Evolutionary conservation across 345 rosid species (phyloP).

Genomic region (Moricandia moricandioides): DNA sequence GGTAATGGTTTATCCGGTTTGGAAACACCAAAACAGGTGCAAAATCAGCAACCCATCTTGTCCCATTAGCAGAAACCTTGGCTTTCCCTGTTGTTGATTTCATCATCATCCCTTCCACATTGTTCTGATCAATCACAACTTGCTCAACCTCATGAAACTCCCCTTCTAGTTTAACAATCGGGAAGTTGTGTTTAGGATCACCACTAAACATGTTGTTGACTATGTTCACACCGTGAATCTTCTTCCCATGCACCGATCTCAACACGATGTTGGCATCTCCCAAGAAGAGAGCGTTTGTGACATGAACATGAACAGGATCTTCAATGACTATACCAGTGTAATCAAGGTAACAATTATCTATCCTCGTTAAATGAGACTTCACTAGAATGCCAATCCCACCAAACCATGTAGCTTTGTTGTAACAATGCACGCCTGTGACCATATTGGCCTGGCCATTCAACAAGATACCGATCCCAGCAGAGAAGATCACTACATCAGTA

Average conservation of each 20-base stretch:
- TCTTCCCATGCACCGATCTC: conserved; percentile 43
- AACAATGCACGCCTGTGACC: conserved; percentile 65
- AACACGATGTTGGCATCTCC: conserved; percentile 59
- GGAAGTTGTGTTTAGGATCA: conserved; percentile 24
- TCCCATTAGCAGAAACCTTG: conserved; percentile 49
- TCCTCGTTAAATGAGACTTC: conserved; percentile 47
- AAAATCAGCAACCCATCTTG: conserved; percentile 68
- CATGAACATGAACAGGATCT: conserved; percentile 65
- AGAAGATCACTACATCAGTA: conserved; percentile 60
- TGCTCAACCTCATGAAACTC: conserved; percentile 49
- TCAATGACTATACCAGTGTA: conserved; percentile 55
- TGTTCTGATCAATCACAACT: conserved; percentile 60
- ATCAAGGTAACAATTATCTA: conserved; percentile 67
- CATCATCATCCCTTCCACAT: conserved; percentile 52
- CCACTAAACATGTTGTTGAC: conserved; percentile 61
- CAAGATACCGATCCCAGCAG: conserved; percentile 58
- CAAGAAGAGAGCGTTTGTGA: conserved; percentile 57
- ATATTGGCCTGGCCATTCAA: conserved; percentile 62
- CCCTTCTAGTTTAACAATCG: conserved; percentile 54
- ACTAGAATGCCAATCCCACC: conserved; percentile 67
- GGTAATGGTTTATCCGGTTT: conserved; percentile 52
- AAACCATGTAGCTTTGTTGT: conserved; percentile 64
- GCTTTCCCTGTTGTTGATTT: conserved; percentile 53
- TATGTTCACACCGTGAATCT: conserved; percentile 49
- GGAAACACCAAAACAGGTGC: conserved; percentile 56